phyloP scores from a whole-genome alignment of 257 asterid species.

The Solanum bulbocastanum region DNA sequence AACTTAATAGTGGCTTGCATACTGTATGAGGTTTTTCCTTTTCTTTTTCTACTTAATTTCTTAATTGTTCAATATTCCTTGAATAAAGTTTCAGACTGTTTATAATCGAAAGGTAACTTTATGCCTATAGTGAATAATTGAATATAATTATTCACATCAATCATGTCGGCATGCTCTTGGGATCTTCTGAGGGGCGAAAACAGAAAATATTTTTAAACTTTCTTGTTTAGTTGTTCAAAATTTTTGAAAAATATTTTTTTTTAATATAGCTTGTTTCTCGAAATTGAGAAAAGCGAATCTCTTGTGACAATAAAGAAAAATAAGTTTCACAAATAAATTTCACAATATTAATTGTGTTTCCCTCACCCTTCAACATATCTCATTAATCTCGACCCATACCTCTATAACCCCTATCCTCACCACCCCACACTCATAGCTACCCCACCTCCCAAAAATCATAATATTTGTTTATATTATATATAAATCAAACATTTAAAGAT shows the following conservation, averaged over 20 bases:
- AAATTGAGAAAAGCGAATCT: too few relatives aligned
- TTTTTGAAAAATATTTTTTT: too few relatives aligned
- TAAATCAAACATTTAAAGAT: too few relatives aligned
- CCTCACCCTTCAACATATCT: neutral
- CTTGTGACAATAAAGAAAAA: too few relatives aligned
- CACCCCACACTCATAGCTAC: neutral
- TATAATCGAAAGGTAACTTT: neutral
- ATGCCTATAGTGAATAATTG: neutral
- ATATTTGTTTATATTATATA: too few relatives aligned
- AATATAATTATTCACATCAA: neutral
- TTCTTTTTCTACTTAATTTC: neutral
- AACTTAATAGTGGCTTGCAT: neutral
- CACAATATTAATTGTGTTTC: neutral
- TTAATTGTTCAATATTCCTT: neutral
- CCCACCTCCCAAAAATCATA: neutral
- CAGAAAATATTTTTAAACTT: neutral
- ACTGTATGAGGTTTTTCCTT: neutral
- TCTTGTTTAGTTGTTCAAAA: too few relatives aligned
- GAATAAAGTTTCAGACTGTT: neutral
- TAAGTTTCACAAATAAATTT: too few relatives aligned
- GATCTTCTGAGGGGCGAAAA: too few relatives aligned
- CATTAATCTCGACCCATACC: neutral
- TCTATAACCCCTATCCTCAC: neutral
- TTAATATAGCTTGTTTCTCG: too few relatives aligned
- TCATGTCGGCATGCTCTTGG: neutral